phyloP scores from a whole-genome alignment of 2,329 filamentous ascomycete species.

The Ustulina deusta region DNA sequence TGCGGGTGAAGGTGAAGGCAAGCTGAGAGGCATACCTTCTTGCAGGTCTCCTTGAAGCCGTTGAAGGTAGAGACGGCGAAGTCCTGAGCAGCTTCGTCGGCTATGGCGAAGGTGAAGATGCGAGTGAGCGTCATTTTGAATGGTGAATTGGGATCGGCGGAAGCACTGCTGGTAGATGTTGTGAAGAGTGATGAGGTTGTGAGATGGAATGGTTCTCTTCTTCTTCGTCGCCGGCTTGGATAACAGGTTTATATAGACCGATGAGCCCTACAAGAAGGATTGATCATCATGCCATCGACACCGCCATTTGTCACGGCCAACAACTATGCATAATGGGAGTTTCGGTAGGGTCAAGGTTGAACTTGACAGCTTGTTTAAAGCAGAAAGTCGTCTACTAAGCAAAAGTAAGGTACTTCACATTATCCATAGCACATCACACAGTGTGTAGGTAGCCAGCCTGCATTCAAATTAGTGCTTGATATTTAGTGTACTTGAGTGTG shows the following conservation, averaged over 20 bases:
- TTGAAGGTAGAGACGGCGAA: slow-evolving; percentile 35
- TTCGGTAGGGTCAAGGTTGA: slow-evolving; percentile 7
- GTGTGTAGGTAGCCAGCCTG: slow-evolving; percentile 16
- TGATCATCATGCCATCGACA: slow-evolving; percentile 35
- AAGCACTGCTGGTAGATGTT: slow-evolving; percentile 10
- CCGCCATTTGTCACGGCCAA: slow-evolving; percentile 37
- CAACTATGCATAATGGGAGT: slow-evolving; percentile 26
- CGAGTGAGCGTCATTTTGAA: slow-evolving; percentile 39
- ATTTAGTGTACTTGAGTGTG: too few relatives aligned
- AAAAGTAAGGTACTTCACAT: not conserved
- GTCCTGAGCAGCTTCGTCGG: slow-evolving; percentile 35
- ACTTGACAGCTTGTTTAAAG: not conserved
- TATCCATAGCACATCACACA: not conserved
- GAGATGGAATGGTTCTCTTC: slow-evolving; percentile 24
- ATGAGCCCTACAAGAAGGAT: slow-evolving; percentile 23
- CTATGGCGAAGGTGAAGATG: slow-evolving; percentile 36
- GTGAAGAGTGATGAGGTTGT: slow-evolving; percentile 26
- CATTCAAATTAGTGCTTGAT: not conserved
- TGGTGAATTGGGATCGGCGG: slow-evolving; percentile 4
- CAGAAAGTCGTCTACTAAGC: not conserved
- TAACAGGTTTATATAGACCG: slow-evolving; percentile 38
- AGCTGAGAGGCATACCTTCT: slow-evolving; percentile 30
- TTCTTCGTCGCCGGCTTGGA: slow-evolving; percentile 4
- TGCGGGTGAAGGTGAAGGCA: not conserved
- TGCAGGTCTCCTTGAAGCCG: slow-evolving; percentile 33